Evolutionary conservation across 1,284 basidiomycete genomes (phyloP), one percentile per base, ranked within the genome.

Genomic region (Tylopilus sp.): DNA sequence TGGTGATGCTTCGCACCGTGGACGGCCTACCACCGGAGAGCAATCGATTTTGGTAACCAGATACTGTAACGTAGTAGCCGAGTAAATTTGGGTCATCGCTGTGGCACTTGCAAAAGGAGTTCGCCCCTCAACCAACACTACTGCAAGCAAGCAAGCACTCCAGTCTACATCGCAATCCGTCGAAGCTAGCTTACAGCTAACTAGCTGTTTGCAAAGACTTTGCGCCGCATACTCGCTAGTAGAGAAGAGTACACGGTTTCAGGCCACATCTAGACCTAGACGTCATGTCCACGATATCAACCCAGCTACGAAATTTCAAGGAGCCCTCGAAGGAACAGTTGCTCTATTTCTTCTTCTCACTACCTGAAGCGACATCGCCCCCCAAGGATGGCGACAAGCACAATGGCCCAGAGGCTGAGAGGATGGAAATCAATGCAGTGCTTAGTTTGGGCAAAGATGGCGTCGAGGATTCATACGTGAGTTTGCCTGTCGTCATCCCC

Each of bases 361-460:
- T 92, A 36, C 90, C 91, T 21, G 65, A 76, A 30, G 57, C 44
- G 3, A 11, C 51, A 17, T 44, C 45, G 28, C 35, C 52, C 34
- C 11, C 34, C 18, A 59, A 53, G 38, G 60, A 61, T 56, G 60
- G 51, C 43, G 63, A 62, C 45, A 60, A 59, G 48, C 58, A 53
- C 34, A 56, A 55, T 37, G 44, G 26, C 11, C 57, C 70, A 55
- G 74, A 78, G 53, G 62, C 71, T n/a, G 83, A 86, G 66, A 82
- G 77, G 68, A 88, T 92, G 81, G 93, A 96, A 56, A 93, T 96
- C 58, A 93, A 86, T 60, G 91, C 93, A 14, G 88, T 95, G 30
- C 73, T 97, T 53, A 91, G 83, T 63, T 74, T 96, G n/a, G 81
- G 78, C 38, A 75, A 75, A 33, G 76, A 91, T 56, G 90, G 85